Percentiles rank a stretch among this genome's conserved stretches.
Conservation (phyloP, 345 rosid genomes). For the Arabidopsis suecica region DNA sequence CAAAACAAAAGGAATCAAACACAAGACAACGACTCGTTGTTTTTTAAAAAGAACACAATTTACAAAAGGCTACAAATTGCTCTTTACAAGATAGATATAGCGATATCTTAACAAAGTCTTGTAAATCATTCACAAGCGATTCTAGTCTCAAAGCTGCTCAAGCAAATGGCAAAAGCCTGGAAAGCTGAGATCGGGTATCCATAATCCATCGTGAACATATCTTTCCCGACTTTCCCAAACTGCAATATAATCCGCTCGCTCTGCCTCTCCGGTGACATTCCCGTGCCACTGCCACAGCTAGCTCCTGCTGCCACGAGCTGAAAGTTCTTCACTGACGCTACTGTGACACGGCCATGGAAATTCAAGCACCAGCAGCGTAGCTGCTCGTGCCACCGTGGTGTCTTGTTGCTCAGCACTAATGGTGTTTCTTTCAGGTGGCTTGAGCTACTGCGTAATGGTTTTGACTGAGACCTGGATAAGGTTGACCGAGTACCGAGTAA, state of each 20-base stretch:
- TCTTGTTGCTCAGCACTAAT: slow-evolving; percentile 63
- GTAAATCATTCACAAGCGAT: slow-evolving; percentile 70
- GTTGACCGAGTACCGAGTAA: slow-evolving; percentile 49
- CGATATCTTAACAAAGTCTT: neutral
- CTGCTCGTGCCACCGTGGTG: slow-evolving; percentile 87
- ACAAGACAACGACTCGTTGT: neutral
- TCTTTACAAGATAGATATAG: slow-evolving; percentile 2
- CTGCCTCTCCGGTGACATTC: slow-evolving; percentile 43
- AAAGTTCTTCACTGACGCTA: slow-evolving; percentile 83
- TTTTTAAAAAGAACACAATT: slow-evolving; percentile 17
- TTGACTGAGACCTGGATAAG: slow-evolving; percentile 52
- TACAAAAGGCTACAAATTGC: slow-evolving; percentile 25
- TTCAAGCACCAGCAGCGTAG: slow-evolving; percentile 86
- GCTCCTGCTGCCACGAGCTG: slow-evolving; percentile 47
- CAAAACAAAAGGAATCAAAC: slow-evolving; percentile 2
- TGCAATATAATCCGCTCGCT: slow-evolving; percentile 65
- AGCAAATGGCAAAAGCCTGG: slow-evolving; percentile 82
- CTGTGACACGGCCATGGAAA: slow-evolving; percentile 78
- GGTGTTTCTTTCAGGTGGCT: slow-evolving; percentile 49
- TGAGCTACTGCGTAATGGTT: slow-evolving; percentile 25
- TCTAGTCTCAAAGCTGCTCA: slow-evolving; percentile 81
- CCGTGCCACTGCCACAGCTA: slow-evolving; percentile 48
- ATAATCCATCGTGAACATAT: slow-evolving; percentile 82
- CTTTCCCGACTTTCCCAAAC: slow-evolving; percentile 83
- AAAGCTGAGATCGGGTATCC: slow-evolving; percentile 75